These are phyloP conservation scores for Termitomyces sp. DNA, from an alignment of 768 basidiomycete genomes.

Conservation along the genomic window DNA sequence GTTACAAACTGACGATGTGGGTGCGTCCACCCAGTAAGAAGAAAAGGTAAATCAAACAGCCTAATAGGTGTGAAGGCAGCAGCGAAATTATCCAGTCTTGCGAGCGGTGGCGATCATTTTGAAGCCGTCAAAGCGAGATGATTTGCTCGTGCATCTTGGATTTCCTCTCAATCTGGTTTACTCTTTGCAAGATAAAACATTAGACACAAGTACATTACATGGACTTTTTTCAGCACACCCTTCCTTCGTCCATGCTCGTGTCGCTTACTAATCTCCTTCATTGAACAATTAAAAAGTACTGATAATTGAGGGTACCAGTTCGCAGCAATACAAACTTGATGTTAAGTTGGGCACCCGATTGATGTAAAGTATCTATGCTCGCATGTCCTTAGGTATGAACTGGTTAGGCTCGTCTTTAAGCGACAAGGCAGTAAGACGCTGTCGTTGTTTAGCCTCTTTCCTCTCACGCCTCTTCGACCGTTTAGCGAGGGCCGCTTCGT, in stretches of 20 bases:
- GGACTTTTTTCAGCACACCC: too few species aligned
- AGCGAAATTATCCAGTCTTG: neutral
- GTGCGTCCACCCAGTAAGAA: too few species aligned
- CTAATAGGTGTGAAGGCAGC: neutral
- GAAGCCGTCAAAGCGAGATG: too few species aligned
- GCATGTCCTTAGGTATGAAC: slow-evolving; percentile 37
- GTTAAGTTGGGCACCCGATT: neutral
- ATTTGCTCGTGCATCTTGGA: too few species aligned
- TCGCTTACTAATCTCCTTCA: too few species aligned
- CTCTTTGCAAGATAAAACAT: too few species aligned
- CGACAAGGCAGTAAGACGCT: slow-evolving; percentile 49
- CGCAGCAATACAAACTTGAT: too few species aligned
- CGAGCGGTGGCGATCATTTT: neutral
- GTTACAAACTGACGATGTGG: neutral
- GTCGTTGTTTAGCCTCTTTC: slow-evolving; percentile 47
- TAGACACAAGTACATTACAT: too few species aligned
- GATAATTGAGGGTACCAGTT: neutral
- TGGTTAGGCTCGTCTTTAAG: slow-evolving; percentile 56
- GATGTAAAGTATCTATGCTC: neutral
- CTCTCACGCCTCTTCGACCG: slow-evolving; percentile 51
- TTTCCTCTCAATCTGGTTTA: too few species aligned
- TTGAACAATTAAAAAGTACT: too few species aligned
- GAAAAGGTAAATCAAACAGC: too few species aligned
- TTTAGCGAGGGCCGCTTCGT: slow-evolving; percentile 45
- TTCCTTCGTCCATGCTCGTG: too few species aligned